These are phyloP conservation scores for Pisolithus marmoratus DNA, from an alignment of 768 basidiomycete species.

Conservation along the genomic window DNA sequence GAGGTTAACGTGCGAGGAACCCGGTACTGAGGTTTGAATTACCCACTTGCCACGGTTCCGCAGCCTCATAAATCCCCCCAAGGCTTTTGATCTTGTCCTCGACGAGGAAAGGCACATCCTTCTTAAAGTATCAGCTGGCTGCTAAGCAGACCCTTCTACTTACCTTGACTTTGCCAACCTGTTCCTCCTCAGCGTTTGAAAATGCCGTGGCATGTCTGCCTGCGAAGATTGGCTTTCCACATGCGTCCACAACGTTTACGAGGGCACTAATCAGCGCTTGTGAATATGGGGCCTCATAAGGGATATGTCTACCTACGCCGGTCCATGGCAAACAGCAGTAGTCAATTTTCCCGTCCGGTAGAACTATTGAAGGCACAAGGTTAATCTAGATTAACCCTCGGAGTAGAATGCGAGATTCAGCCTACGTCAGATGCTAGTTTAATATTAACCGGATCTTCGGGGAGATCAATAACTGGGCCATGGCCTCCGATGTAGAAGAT, in stretches of 20 bases:
- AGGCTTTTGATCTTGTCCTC: constrained; percentile 59
- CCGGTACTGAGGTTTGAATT: background rate
- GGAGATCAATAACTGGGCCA: constrained; percentile 70
- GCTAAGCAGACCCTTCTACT: constrained; percentile 6
- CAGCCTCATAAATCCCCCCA: constrained; percentile 60
- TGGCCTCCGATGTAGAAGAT: constrained; percentile 80
- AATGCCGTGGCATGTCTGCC: constrained; percentile 60
- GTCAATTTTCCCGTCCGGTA: constrained; percentile 62
- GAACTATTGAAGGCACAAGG: constrained; percentile 38
- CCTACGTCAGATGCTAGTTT: constrained; percentile 52
- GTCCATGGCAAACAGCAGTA: constrained; percentile 76
- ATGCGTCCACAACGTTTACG: constrained; percentile 45
- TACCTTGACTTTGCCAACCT: constrained; percentile 40
- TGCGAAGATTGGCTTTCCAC: constrained; percentile 60
- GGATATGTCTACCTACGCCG: constrained; percentile 38
- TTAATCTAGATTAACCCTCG: background rate
- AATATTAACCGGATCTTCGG: constrained; percentile 49
- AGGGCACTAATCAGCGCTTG: constrained; percentile 40
- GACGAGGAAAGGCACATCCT: constrained; percentile 66
- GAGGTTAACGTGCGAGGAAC: background rate
- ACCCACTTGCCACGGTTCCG: constrained; percentile 52
- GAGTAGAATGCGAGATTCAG: background rate
- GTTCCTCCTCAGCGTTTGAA: constrained; percentile 64
- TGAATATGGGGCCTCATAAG: background rate
- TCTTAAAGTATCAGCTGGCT: background rate